Evolutionary conservation across 2,329 filamentous ascomycete species (phyloP).

Genomic region (Metarhizium guizhouense): DNA sequence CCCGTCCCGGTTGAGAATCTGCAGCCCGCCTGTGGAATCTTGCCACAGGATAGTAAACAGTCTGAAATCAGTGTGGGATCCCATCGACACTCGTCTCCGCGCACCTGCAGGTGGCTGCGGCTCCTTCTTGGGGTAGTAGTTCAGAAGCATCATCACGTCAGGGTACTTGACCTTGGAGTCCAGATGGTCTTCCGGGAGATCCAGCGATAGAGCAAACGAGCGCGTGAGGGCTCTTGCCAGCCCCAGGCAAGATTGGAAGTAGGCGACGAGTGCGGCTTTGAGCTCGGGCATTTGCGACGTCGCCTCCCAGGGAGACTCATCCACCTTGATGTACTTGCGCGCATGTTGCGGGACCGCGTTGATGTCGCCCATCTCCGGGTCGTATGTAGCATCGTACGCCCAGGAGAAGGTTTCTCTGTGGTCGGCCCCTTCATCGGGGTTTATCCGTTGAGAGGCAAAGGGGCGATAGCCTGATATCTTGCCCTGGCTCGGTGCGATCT

Average conservation of each 20-base stretch:
- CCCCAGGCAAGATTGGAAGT: slow-evolving; percentile 38
- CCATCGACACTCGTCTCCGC: slow-evolving; percentile 26
- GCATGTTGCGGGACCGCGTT: slow-evolving; percentile 26
- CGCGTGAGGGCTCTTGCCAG: slow-evolving; percentile 42
- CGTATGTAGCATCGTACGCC: slow-evolving; percentile 40
- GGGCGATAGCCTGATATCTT: slow-evolving; percentile 38
- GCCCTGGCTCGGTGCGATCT: slow-evolving; percentile 27
- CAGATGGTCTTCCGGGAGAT: slow-evolving; percentile 44
- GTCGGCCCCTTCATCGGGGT: slow-evolving; percentile 39
- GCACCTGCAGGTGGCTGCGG: slow-evolving; percentile 9
- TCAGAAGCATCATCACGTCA: slow-evolving; percentile 31
- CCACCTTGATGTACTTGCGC: slow-evolving; percentile 31
- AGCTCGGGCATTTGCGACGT: slow-evolving; percentile 35
- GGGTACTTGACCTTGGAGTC: slow-evolving; percentile 44
- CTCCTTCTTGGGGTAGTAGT: slow-evolving; percentile 23
- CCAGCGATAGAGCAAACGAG: slow-evolving; percentile 45
- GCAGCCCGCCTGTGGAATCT: slow-evolving; percentile 30
- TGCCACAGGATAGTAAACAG: slow-evolving; percentile 40
- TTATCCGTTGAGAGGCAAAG: slow-evolving; percentile 34
- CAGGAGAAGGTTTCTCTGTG: slow-evolving; percentile 38
- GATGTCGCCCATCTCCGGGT: slow-evolving; percentile 34
- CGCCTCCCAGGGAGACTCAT: slow-evolving; percentile 34
- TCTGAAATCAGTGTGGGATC: slow-evolving; percentile 44
- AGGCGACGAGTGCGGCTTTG: slow-evolving; percentile 33
- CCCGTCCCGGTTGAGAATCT: slow-evolving; percentile 29